A percentile compares a stretch with the other conserved stretches of the same genome.
Evolutionary conservation across 208 protist genomes (phyloP).

Genomic region (Trypanosoma conorhini): DNA sequence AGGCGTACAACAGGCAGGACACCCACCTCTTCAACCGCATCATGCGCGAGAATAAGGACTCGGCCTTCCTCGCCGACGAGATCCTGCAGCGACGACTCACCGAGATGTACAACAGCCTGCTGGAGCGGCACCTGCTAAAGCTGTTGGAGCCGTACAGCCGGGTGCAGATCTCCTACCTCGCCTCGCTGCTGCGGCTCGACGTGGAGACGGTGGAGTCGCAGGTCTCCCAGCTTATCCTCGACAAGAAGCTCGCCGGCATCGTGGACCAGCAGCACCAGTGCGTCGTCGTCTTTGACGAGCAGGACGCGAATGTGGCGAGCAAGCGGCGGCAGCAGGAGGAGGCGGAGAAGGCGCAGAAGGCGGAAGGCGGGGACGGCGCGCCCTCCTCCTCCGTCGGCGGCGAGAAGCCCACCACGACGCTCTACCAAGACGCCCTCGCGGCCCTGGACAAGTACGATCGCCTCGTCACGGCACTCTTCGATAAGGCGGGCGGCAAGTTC

Average conservation of each 20-base stretch:
- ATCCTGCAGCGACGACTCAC: conserved; percentile 92
- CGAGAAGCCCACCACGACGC: conserved; percentile 37
- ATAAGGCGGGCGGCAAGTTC: conserved; percentile 87
- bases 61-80: conserved; percentile 76
- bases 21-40: conserved; percentile 94
- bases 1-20: conserved; percentile 94
- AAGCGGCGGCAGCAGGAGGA: conserved; percentile 24
- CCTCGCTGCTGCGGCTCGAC: conserved; percentile 88
- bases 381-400: not conserved
- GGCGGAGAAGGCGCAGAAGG: conserved; percentile 22
- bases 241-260: conserved; percentile 96
- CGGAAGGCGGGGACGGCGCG: conserved; percentile 35
- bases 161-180: conserved; percentile 96
- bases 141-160: conserved; percentile 97
- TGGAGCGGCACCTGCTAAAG: conserved; percentile 96
- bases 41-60: conserved; percentile 44
- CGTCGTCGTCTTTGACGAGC: conserved; percentile 93
- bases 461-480: conserved; percentile 87
- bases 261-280: conserved; percentile 91
- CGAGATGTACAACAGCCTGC: conserved; percentile 95
- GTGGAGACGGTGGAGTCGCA: conserved; percentile 70
- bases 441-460: conserved; percentile 76
- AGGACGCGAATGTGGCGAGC: conserved; percentile 25
- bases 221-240: conserved; percentile 99
- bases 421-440: conserved; percentile 72